phyloP scores from a whole-genome alignment of 139 green algal genomes.

The Auxenochlorella pyrenoidosa region DNA sequence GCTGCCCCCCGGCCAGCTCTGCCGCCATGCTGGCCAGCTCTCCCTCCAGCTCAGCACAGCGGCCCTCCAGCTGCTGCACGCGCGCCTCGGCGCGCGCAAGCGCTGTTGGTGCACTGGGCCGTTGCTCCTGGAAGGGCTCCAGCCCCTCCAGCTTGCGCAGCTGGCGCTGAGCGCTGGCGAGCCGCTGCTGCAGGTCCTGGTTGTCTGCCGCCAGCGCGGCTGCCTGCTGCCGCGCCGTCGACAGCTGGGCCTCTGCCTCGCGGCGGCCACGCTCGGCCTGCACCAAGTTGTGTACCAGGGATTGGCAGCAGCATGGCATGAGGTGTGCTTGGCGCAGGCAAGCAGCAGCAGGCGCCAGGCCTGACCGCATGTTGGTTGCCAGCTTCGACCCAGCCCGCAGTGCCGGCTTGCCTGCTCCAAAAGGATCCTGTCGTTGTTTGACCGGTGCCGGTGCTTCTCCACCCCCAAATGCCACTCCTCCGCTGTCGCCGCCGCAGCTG shows the following conservation, averaged over 20 bases:
- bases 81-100: not conserved
- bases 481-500: not conserved
- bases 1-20: not conserved
- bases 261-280: constrained; percentile 3
- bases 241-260: not conserved
- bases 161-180: not conserved
- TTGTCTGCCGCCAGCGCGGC: not conserved
- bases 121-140: not conserved
- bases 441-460: not conserved
- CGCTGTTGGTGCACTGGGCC: not conserved
- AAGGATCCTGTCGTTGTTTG: not conserved
- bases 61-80: not conserved
- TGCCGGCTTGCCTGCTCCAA: not conserved
- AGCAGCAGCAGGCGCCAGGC: no score
- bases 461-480: not conserved
- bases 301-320: no score
- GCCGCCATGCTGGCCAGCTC: not conserved
- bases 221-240: not conserved
- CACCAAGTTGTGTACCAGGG: no score
- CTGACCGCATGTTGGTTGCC: no score
- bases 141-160: not conserved
- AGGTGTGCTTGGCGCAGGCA: no score
- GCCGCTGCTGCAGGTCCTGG: not conserved
- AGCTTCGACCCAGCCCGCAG: no score
- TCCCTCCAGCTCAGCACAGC: not conserved